Evolutionary conservation across 371 early-diverging fungal genomes (phyloP), one percentile per base, ranked within the genome.

Genomic region (Parasitella parasitica): DNA sequence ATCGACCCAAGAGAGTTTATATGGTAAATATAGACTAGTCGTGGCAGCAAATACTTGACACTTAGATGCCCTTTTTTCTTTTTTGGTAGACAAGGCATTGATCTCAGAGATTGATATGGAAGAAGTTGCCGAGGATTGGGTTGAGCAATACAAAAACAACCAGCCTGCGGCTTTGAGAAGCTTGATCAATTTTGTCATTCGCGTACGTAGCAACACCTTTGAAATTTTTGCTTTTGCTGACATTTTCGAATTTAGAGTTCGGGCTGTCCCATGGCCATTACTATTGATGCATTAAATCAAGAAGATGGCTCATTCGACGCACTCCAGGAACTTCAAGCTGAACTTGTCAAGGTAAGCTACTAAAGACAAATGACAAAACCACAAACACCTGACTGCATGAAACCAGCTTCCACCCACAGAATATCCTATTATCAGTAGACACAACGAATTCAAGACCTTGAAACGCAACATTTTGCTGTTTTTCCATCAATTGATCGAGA

Each of bases 351-450:
- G 61, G 80, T 80, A 72, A 46, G 20, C 8, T 11, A 4, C 30
- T 48, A 6, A 27, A 16, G 5, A n/a, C n/a, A n/a, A n/a, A n/a
- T n/a, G n/a, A n/a, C n/a, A n/a, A n/a, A n/a, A n/a, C n/a, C n/a
- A n/a, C n/a, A n/a, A n/a, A n/a, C n/a, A n/a, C n/a, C n/a, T n/a
- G n/a, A n/a, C n/a, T n/a, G n/a, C n/a, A n/a, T n/a, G n/a, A n/a
- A n/a, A n/a, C n/a, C n/a, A 87, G 79, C 75, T 72, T 52, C 82
- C 83, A 2, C 60, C 73, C 46, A 81, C 79, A 34, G 91, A 90
- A 51, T 90, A 88, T 61, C 83, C 89, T 15, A 78, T 90, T 50
- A 74, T 85, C 39, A 86, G 88, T 2, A 84, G 77, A 59, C 63
- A 82, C 26, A 88, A 85, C 57, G 79, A 79, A 20, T 78, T 77